Conservation (phyloP, 1,139 yeast species). For the Candida sp. region DNA sequence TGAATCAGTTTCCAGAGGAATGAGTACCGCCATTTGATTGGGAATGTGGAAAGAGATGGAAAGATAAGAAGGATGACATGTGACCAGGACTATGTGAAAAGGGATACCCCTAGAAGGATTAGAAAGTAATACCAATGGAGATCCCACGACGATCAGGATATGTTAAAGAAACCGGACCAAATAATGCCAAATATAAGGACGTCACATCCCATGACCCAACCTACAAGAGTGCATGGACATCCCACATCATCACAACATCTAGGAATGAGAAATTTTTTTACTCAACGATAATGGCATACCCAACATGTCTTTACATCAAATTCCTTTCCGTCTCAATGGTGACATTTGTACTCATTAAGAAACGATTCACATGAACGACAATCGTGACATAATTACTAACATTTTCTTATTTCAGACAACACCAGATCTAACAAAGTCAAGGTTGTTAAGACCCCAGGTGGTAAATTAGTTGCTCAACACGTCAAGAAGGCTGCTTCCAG, state of each 20-base stretch:
- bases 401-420: constrained; percentile 65
- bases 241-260: not conserved
- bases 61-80: not conserved
- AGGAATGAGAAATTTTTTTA: not conserved
- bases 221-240: not conserved
- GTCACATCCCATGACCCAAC: not conserved
- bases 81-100: not conserved
- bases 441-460: constrained; percentile 99
- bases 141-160: no score
- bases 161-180: no score
- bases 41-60: constrained; percentile 3
- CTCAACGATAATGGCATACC: not conserved
- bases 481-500: constrained; percentile 93
- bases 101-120: not conserved
- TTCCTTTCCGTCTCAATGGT: not conserved
- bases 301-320: not conserved
- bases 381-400: constrained; percentile 37
- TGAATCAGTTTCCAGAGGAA: not conserved
- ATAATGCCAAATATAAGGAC: not conserved
- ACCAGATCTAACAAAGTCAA: constrained; percentile 99
- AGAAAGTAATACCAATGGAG: no score
- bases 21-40: constrained; percentile 2
- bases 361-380: not conserved
- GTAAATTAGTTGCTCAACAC: constrained; percentile 97
- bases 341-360: not conserved